phyloP scores from a whole-genome alignment of 1,139 yeast genomes.

The Scheffersomyces quercinus region DNA sequence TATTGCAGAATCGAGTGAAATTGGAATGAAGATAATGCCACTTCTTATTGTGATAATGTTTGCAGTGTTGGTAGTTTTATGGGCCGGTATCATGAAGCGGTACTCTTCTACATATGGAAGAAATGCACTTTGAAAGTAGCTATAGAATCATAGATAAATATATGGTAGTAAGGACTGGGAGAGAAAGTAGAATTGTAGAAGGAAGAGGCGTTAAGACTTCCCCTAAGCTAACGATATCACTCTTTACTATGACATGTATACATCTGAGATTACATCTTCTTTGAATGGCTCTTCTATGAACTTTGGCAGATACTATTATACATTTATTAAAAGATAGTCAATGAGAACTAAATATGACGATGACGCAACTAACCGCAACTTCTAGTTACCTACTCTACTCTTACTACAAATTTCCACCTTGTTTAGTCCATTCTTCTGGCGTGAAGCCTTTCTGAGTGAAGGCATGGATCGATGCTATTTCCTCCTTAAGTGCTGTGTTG shows the following conservation, averaged over 20 bases:
- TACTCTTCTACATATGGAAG: constrained; percentile 18
- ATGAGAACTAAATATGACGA: too few species aligned
- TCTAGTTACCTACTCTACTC: too few species aligned
- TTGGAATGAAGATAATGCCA: constrained; percentile 37
- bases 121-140: constrained; percentile 12
- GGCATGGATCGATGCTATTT: constrained; percentile 86
- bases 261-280: background rate
- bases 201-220: background rate
- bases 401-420: constrained; percentile 29
- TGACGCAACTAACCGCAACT: too few species aligned
- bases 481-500: constrained; percentile 74
- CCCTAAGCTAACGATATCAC: background rate
- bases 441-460: constrained; percentile 89
- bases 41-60: constrained; percentile 29
- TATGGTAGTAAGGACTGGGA: background rate
- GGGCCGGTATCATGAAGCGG: constrained; percentile 27
- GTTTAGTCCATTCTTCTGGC: constrained; percentile 65
- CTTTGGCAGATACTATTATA: background rate
- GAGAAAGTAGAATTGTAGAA: background rate
- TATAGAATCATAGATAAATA: constrained; percentile 2
- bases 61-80: constrained; percentile 24
- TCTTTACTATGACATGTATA: background rate
- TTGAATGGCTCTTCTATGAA: background rate
- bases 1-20: constrained; percentile 36
- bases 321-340: background rate